Percentiles rank a stretch among this genome's conserved stretches.
phyloP scores from a whole-genome alignment of 306 rosid genomes.

The Canavalia gladiata region DNA sequence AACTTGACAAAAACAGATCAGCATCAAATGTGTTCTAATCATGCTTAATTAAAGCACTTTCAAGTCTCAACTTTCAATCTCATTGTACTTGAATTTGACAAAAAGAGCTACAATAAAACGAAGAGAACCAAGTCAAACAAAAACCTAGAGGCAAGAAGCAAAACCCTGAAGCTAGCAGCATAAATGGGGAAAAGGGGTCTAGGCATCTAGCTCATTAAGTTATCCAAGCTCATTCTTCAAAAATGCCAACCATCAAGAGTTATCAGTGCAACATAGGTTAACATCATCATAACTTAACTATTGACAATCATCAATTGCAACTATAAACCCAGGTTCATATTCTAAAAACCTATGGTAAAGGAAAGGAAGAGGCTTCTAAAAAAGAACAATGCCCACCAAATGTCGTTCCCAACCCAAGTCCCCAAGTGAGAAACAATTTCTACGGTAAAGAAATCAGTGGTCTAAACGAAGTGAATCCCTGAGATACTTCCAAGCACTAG shows the following conservation, averaged over 20 bases:
- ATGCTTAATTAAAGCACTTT: constrained; percentile 28
- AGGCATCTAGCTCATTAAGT: constrained; percentile 23
- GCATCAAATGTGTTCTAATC: constrained; percentile 1
- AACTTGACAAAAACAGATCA: constrained; percentile 8
- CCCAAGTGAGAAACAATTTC: neutral
- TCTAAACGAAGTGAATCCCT: constrained; percentile 35
- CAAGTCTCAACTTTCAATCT: constrained; percentile 35
- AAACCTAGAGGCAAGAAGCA: constrained; percentile 31
- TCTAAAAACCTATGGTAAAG: neutral
- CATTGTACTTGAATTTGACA: constrained; percentile 26
- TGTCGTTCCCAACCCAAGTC: constrained; percentile 1
- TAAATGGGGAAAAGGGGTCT: constrained; percentile 27
- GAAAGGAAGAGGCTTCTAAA: constrained; percentile 19
- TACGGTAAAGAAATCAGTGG: constrained; percentile 15
- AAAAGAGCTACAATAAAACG: constrained; percentile 32
- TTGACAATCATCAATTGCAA: constrained; percentile 33
- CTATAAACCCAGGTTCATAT: constrained; percentile 12
- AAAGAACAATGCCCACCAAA: neutral
- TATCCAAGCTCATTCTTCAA: constrained; percentile 16
- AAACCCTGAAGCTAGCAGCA: constrained; percentile 31
- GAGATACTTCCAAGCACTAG: constrained; percentile 28
- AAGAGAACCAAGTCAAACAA: constrained; percentile 28
- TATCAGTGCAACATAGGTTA: neutral
- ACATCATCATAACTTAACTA: constrained; percentile 3
- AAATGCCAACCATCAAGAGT: constrained; percentile 24